Evolutionary conservation across 164 flowering plant genomes (phyloP).

Genomic region (Warburgia ugandensis): DNA sequence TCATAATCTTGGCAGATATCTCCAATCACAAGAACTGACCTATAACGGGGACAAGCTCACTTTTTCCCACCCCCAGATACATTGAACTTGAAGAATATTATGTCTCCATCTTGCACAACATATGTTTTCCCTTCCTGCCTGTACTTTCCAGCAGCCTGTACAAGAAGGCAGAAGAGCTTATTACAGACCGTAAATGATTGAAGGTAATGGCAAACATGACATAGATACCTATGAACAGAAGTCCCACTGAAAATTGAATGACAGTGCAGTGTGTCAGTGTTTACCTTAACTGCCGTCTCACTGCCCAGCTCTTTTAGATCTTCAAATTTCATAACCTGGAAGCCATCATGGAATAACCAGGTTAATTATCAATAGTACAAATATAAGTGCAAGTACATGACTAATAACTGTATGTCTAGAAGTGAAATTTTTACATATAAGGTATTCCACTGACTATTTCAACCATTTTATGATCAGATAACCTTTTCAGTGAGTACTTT

Average conservation of each 20-base stretch:
- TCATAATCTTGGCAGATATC: too few relatives aligned
- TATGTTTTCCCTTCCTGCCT: constrained; percentile 93
- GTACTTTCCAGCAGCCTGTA: constrained; percentile 92
- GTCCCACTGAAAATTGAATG: background rate
- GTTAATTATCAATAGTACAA: background rate
- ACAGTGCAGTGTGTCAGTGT: too few relatives aligned
- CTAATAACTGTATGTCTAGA: too few relatives aligned
- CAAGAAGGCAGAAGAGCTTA: background rate
- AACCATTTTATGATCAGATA: too few relatives aligned
- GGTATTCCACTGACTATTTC: too few relatives aligned
- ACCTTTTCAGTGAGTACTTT: too few relatives aligned
- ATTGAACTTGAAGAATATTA: constrained; percentile 96
- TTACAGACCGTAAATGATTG: too few relatives aligned
- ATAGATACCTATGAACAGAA: background rate
- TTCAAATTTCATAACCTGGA: constrained; percentile 96
- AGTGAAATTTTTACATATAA: too few relatives aligned
- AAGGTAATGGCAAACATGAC: too few relatives aligned
- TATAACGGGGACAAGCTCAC: constrained; percentile 30
- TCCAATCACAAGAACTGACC: too few relatives aligned
- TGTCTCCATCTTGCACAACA: constrained; percentile 90
- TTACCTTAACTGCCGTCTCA: constrained; percentile 95
- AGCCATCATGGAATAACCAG: background rate
- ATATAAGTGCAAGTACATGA: too few relatives aligned
- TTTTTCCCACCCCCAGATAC: constrained; percentile 97
- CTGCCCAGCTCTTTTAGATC: constrained; percentile 88